These are phyloP conservation scores for Penicillium paradoxum DNA, from an alignment of 495 filamentous ascomycete species.

Conservation along the genomic window DNA sequence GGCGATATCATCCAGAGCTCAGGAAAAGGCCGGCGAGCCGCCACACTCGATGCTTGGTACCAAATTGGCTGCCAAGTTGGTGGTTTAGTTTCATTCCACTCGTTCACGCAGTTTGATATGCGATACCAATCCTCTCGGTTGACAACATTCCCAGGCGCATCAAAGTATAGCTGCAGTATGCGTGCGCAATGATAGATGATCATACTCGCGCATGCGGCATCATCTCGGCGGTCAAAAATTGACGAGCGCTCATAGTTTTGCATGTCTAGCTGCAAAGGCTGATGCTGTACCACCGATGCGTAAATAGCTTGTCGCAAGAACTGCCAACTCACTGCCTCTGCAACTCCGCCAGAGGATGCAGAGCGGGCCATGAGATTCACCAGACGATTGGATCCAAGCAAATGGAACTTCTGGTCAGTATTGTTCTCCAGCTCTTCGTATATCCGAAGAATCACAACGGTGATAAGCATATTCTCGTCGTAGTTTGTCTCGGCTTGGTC, in stretches of 20 bases:
- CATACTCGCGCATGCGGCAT: slow-evolving; percentile 31
- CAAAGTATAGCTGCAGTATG: slow-evolving; percentile 30
- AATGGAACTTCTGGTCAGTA: slow-evolving; percentile 34
- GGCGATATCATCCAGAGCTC: slow-evolving; percentile 40
- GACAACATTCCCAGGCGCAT: slow-evolving; percentile 16
- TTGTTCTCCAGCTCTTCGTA: slow-evolving; percentile 35
- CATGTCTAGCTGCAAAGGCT: slow-evolving; percentile 32
- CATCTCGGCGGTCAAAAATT: slow-evolving; percentile 32
- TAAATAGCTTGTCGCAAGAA: slow-evolving; percentile 42
- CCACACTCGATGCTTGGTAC: slow-evolving; percentile 25
- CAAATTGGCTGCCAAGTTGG: slow-evolving; percentile 36
- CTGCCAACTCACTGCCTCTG: slow-evolving; percentile 41
- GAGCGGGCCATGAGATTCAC: slow-evolving; percentile 35
- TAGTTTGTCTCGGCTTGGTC: slow-evolving; percentile 26
- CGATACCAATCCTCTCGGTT: slow-evolving; percentile 21
- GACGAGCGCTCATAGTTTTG: slow-evolving; percentile 33
- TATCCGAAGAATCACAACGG: slow-evolving; percentile 35
- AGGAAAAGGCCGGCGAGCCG: slow-evolving; percentile 30
- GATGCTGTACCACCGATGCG: slow-evolving; percentile 33
- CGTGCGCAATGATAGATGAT: slow-evolving; percentile 35
- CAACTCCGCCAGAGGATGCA: slow-evolving; percentile 33
- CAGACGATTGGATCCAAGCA: slow-evolving; percentile 33
- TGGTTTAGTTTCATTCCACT: slow-evolving; percentile 28
- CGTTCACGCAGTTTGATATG: slow-evolving; percentile 23
- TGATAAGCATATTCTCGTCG: slow-evolving; percentile 32